phyloP scores from a whole-genome alignment of 805 yeast genomes.

The Sugiyamaella boreocaroliniensis region DNA sequence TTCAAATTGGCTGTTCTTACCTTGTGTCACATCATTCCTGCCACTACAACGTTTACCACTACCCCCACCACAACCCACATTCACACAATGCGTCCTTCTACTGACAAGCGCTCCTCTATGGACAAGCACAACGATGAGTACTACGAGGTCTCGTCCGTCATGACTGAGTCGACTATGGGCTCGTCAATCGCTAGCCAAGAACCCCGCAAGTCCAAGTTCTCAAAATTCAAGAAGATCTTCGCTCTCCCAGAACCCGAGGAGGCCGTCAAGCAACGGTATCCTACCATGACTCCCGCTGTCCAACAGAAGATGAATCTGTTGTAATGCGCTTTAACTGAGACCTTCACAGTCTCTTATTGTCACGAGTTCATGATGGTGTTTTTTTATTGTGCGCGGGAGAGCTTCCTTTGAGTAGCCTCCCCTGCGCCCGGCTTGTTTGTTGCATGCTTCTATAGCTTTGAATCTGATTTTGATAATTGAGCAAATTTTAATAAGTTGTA shows the following conservation, averaged over 20 bases:
- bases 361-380: neutral
- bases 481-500: too few species aligned
- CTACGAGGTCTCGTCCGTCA: neutral
- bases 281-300: neutral
- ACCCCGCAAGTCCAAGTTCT: neutral
- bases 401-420: too few species aligned
- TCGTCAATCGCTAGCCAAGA: neutral
- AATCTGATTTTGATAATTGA: too few species aligned
- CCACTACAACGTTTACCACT: too few species aligned
- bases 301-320: neutral
- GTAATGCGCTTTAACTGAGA: neutral
- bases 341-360: neutral
- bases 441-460: too few species aligned
- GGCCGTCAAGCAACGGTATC: neutral
- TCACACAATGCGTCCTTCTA: neutral
- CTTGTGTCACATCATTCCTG: too few species aligned
- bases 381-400: too few species aligned
- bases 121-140: neutral
- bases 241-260: neutral
- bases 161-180: neutral
- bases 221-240: neutral
- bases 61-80: too few species aligned
- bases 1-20: too few species aligned
- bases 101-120: neutral
- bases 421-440: too few species aligned